A percentile compares a stretch with the other conserved stretches of the same genome.
phyloP scores from a whole-genome alignment of 805 yeast genomes.

The Nakazawaea wyomingensis region DNA sequence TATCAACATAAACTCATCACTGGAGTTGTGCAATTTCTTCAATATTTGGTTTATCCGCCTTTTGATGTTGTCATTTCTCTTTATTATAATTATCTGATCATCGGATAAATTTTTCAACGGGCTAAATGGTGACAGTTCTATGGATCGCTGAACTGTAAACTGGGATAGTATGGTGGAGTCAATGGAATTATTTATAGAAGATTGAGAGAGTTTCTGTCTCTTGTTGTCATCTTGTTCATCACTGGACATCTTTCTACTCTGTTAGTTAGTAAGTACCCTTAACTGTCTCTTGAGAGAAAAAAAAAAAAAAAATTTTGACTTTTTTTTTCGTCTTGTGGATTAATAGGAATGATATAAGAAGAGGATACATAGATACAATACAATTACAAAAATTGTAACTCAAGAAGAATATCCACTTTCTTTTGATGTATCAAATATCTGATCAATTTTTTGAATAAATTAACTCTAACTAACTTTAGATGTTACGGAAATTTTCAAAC shows the following conservation, averaged over 20 bases:
- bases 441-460: no score
- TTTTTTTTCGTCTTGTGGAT: no score
- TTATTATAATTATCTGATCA: slow-evolving; percentile 2
- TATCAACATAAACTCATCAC: slow-evolving; percentile 3
- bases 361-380: no score
- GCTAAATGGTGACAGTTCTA: neutral
- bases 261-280: no score
- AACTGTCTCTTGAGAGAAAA: no score
- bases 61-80: slow-evolving; percentile 12
- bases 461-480: no score
- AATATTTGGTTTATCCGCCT: slow-evolving; percentile 7
- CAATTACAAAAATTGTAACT: no score
- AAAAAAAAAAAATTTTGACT: no score
- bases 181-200: slow-evolving; percentile 2
- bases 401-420: no score
- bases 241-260: neutral
- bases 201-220: neutral
- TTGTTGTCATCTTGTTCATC: neutral
- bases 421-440: no score
- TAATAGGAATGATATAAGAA: no score
- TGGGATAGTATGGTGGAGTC: slow-evolving; percentile 1
- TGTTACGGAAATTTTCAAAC: no score
- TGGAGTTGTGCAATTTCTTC: neutral
- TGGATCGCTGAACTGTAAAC: neutral
- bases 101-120: neutral